Percentiles rank a stretch among this genome's conserved stretches.
Evolutionary conservation across 208 protist species (phyloP).

Genomic region (Acanthamoeba triangularis): DNA sequence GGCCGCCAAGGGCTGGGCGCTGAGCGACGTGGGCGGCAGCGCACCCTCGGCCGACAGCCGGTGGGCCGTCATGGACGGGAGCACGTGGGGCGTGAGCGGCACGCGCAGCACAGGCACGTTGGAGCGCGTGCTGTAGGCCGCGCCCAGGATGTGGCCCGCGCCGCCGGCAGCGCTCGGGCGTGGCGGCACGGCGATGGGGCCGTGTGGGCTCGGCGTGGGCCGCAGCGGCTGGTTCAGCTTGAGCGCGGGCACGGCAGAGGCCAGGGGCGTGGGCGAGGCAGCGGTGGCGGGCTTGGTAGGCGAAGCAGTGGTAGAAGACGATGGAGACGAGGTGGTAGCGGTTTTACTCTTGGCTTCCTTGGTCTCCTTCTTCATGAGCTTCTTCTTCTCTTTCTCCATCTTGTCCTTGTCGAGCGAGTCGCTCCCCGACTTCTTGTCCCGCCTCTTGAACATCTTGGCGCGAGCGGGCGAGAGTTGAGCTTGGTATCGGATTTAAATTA

Average conservation of each 20-base stretch:
- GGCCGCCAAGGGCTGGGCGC: background rate
- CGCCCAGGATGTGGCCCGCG: constrained; percentile 28
- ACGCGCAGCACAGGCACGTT: constrained; percentile 19
- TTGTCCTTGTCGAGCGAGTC: constrained; percentile 20
- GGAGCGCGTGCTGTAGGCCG: constrained; percentile 48
- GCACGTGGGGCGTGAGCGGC: constrained; percentile 4
- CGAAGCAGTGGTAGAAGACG: background rate
- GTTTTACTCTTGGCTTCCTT: background rate
- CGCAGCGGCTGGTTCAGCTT: background rate
- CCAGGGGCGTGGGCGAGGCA: background rate
- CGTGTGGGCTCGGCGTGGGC: background rate
- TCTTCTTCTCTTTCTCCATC: background rate
- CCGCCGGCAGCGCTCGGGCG: background rate
- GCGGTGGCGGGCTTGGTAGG: background rate
- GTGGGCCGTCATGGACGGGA: background rate
- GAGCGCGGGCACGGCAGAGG: background rate
- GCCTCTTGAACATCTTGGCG: constrained; percentile 18
- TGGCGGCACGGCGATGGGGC: constrained; percentile 7
- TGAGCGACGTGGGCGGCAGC: background rate
- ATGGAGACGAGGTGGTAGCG: background rate
- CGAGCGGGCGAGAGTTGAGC: background rate
- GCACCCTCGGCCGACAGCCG: background rate
- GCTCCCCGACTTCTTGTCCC: background rate
- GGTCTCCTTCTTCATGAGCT: background rate
- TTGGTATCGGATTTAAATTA: background rate